Conservation (phyloP, 805 yeast genomes). For the Metschnikowia noctiluminum region DNA sequence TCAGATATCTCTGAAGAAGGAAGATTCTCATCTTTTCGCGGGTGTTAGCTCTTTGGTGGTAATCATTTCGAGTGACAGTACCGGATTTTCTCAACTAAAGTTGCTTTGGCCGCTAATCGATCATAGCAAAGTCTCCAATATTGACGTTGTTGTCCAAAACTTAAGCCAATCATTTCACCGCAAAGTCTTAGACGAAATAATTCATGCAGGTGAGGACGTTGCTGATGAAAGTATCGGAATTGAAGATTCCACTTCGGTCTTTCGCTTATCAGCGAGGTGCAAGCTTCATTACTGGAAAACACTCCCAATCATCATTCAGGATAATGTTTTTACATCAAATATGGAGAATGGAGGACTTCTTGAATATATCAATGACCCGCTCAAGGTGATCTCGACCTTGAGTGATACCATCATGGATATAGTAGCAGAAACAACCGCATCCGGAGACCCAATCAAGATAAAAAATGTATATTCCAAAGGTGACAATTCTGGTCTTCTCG, state of each 20-base stretch:
- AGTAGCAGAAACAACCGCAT: constrained; percentile 31
- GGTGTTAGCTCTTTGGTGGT: constrained; percentile 8
- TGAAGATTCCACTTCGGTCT: constrained; percentile 4
- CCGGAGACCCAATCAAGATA: constrained; percentile 34
- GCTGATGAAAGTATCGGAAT: constrained; percentile 16
- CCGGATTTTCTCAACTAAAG: constrained; percentile 7
- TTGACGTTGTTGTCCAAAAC: constrained; percentile 33
- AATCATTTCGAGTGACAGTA: constrained; percentile 4
- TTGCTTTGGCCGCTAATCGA: constrained; percentile 8
- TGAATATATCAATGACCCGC: constrained; percentile 43
- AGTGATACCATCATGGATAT: constrained; percentile 50
- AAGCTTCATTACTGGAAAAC: constrained; percentile 47
- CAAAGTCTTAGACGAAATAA: constrained; percentile 25
- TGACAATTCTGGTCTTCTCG: constrained; percentile 46
- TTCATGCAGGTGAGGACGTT: constrained; percentile 12
- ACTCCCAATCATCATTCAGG: constrained; percentile 35
- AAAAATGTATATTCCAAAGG: constrained; percentile 64
- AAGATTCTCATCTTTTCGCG: background rate
- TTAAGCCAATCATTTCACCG: constrained; percentile 32
- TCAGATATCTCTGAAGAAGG: constrained; percentile 5
- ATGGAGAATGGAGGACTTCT: constrained; percentile 33
- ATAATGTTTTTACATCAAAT: constrained; percentile 43
- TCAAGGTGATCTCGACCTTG: constrained; percentile 44
- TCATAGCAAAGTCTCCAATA: constrained; percentile 13
- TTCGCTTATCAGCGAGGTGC: constrained; percentile 35